These are phyloP conservation scores for Cystobasidium sp. DNA, from an alignment of 1,284 basidiomycete species.

Conservation along the genomic window DNA sequence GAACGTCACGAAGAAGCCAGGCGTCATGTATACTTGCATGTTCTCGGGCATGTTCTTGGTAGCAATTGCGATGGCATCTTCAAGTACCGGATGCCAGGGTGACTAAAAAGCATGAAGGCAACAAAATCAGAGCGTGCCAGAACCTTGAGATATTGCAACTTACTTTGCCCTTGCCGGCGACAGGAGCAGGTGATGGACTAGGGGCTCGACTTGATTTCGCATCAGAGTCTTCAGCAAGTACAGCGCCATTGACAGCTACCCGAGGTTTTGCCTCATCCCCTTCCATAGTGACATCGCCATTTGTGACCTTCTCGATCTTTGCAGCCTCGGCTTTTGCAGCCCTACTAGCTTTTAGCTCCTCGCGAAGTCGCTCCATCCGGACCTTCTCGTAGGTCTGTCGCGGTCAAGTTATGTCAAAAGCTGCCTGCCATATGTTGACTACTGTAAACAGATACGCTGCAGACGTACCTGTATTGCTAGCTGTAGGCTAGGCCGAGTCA, in stretches of 20 bases:
- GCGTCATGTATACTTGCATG: slow-evolving; percentile 66
- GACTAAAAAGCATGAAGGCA: neutral
- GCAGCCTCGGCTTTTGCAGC: slow-evolving; percentile 46
- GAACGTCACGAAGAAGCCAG: slow-evolving; percentile 83
- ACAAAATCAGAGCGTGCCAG: neutral
- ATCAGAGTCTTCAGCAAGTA: neutral
- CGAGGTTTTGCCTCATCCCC: slow-evolving; percentile 16
- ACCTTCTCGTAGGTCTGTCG: slow-evolving; percentile 32
- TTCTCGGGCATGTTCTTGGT: slow-evolving; percentile 69
- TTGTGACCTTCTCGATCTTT: slow-evolving; percentile 34
- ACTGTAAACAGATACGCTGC: neutral
- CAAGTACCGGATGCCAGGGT: slow-evolving; percentile 63
- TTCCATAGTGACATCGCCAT: slow-evolving; percentile 42
- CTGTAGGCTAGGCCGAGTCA: slow-evolving; percentile 80
- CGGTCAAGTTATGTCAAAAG: neutral
- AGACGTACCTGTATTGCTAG: slow-evolving; percentile 59
- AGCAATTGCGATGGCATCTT: slow-evolving; percentile 62
- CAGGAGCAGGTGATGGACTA: neutral
- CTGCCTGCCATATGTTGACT: neutral
- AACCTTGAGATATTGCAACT: neutral
- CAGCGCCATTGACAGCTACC: neutral
- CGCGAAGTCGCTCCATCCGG: slow-evolving; percentile 67
- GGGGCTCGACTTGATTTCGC: neutral
- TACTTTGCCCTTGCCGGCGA: neutral
- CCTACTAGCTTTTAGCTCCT: slow-evolving; percentile 57